phyloP scores from a whole-genome alignment of 192 early-diverging fungal species.

The Coemansia sp. region DNA sequence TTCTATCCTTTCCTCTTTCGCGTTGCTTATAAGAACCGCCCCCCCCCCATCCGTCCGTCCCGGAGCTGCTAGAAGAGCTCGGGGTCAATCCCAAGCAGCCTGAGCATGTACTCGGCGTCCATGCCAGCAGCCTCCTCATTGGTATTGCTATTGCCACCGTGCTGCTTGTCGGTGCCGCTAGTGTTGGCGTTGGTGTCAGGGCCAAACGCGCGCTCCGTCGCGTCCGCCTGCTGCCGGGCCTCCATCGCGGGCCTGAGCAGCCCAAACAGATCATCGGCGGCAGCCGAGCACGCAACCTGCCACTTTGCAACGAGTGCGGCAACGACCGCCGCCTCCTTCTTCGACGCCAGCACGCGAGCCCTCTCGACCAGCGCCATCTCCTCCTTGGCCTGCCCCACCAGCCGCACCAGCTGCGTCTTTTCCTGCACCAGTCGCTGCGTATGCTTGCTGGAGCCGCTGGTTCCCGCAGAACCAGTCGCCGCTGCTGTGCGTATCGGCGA shows the following conservation, averaged over 20 bases:
- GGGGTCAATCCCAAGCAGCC: conserved; percentile 33
- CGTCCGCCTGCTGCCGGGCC: conserved; percentile 20
- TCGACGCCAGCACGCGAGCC: conserved; percentile 17
- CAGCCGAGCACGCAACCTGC: conserved; percentile 38
- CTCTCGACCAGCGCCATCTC: conserved; percentile 33
- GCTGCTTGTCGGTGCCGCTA: not conserved
- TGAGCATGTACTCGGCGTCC: conserved; percentile 39
- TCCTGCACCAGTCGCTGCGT: conserved; percentile 20
- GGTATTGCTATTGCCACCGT: not conserved
- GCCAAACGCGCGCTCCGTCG: conserved; percentile 11
- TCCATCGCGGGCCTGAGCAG: conserved; percentile 46
- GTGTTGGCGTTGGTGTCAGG: not conserved
- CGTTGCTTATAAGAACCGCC: not conserved
- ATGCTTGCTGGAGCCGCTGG: not conserved
- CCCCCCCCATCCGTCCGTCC: not conserved
- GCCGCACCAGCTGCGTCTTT: conserved; percentile 19
- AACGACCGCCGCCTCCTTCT: conserved; percentile 27
- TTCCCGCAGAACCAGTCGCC: not conserved
- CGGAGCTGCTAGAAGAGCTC: conserved; percentile 24
- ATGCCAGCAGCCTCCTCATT: conserved; percentile 4
- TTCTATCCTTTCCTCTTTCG: no score
- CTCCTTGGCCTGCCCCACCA: conserved; percentile 18
- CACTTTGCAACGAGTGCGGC: conserved; percentile 34
- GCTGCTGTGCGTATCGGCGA: not conserved
- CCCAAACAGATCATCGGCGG: conserved; percentile 42